Evolutionary conservation across 441 rosid species (phyloP).

Genomic region (Syzygium malaccense): DNA sequence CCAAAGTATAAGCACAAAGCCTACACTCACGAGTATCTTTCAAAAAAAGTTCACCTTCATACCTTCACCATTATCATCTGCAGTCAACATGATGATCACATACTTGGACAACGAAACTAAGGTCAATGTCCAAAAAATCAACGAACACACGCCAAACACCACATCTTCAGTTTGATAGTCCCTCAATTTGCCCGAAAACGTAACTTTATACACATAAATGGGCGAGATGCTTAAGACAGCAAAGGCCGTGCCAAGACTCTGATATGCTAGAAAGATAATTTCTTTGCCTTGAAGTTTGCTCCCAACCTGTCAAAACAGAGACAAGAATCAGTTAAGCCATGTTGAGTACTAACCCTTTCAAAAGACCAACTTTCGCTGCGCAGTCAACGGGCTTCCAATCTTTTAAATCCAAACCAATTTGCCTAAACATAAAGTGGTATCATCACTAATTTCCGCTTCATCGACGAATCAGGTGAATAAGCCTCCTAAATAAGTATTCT

Average conservation of each 20-base stretch:
- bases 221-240: slow-evolving; percentile 78
- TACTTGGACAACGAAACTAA: slow-evolving; percentile 71
- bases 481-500: neutral
- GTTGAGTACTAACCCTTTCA: neutral
- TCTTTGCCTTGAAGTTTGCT: slow-evolving; percentile 35
- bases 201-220: slow-evolving; percentile 66
- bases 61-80: slow-evolving; percentile 90
- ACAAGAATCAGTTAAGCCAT: slow-evolving; percentile 8
- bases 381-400: neutral
- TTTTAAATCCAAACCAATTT: neutral
- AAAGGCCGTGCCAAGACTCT: slow-evolving; percentile 79
- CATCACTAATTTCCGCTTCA: neutral
- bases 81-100: slow-evolving; percentile 43
- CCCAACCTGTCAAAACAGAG: slow-evolving; percentile 47
- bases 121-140: slow-evolving; percentile 83
- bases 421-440: neutral
- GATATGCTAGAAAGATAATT: slow-evolving; percentile 62
- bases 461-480: neutral
- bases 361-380: slow-evolving; percentile 12
- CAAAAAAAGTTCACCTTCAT: neutral
- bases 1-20: neutral
- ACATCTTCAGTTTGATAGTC: slow-evolving; percentile 57
- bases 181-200: slow-evolving; percentile 57
- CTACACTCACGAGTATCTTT: neutral
- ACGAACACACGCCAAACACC: slow-evolving; percentile 68